Evolutionary conservation across 495 filamentous ascomycete species (phyloP).

Genomic region (Corynascus novoguineensis): DNA sequence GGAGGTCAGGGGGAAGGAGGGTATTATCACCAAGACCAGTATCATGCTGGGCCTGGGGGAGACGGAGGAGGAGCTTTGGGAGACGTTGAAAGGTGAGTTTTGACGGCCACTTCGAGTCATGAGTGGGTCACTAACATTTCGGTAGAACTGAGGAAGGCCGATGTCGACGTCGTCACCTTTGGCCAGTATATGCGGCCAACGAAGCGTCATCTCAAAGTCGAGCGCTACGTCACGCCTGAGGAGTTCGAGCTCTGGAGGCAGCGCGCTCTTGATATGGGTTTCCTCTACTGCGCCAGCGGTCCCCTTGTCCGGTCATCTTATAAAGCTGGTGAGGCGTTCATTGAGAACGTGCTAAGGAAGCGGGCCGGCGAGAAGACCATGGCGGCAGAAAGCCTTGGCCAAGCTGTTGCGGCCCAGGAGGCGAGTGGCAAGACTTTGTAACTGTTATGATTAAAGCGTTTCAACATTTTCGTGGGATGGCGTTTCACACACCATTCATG

Average conservation of each 20-base stretch:
- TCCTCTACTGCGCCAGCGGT: conserved; percentile 91
- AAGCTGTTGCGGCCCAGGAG: conserved; percentile 24
- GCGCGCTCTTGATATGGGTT: conserved; percentile 89
- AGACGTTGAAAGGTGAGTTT: conserved; percentile 59
- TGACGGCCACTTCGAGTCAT: background rate
- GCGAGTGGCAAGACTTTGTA: conserved; percentile 16
- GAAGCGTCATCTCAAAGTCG: conserved; percentile 93
- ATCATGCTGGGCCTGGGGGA: conserved; percentile 96
- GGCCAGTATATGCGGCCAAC: conserved; percentile 99
- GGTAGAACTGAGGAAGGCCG: conserved; percentile 63
- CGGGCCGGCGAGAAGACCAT: conserved; percentile 48
- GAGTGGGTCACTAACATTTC: conserved; percentile 14
- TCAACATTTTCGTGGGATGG: conserved; percentile 17
- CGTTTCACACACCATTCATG: conserved; percentile 13
- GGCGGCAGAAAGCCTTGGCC: conserved; percentile 18
- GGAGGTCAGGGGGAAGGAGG: conserved; percentile 52
- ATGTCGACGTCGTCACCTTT: conserved; percentile 94
- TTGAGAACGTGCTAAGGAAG: conserved; percentile 96
- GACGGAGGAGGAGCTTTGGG: conserved; percentile 81
- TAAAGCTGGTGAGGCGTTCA: conserved; percentile 97
- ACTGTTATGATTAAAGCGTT: background rate
- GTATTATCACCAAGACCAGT: conserved; percentile 92
- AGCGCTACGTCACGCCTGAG: conserved; percentile 86
- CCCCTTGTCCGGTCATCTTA: conserved; percentile 90
- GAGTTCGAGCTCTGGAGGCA: conserved; percentile 86